phyloP scores from a whole-genome alignment of 2,329 filamentous ascomycete species.

The Rutstroemia sp. region DNA sequence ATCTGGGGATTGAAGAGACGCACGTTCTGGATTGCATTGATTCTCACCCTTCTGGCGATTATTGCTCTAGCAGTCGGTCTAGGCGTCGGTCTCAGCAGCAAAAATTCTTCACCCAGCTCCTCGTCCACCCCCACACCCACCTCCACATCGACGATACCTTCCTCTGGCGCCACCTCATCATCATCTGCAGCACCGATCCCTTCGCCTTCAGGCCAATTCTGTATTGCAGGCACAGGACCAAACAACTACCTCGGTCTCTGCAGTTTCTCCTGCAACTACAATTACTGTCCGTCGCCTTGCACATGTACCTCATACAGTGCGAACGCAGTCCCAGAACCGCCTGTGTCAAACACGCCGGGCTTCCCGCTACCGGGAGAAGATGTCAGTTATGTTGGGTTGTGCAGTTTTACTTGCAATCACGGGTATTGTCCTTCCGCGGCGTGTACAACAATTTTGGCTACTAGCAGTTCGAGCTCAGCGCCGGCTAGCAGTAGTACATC shows the following conservation, averaged over 20 bases:
- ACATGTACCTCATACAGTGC: constrained; percentile 17
- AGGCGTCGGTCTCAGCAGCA: not conserved
- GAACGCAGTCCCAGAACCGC: constrained; percentile 13
- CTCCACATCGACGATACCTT: not conserved
- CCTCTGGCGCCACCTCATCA: not conserved
- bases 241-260: constrained; percentile 33
- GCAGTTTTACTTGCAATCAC: constrained; percentile 39
- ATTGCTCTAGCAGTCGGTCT: constrained; percentile 1
- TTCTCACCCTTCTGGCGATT: not conserved
- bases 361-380: constrained; percentile 30
- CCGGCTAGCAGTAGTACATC: not conserved
- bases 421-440: constrained; percentile 29
- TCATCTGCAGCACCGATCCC: not conserved
- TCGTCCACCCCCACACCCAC: not conserved
- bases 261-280: constrained; percentile 24
- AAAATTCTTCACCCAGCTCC: not conserved
- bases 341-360: constrained; percentile 28
- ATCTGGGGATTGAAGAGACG: constrained; percentile 2
- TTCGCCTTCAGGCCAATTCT: constrained; percentile 7
- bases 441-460: not conserved
- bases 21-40: not conserved
- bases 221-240: constrained; percentile 21
- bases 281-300: constrained; percentile 23
- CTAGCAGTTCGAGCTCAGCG: not conserved
- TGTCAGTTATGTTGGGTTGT: constrained; percentile 37